phyloP scores from a whole-genome alignment of 2,329 filamentous ascomycete species.

The Fusarium solani-melongenae region DNA sequence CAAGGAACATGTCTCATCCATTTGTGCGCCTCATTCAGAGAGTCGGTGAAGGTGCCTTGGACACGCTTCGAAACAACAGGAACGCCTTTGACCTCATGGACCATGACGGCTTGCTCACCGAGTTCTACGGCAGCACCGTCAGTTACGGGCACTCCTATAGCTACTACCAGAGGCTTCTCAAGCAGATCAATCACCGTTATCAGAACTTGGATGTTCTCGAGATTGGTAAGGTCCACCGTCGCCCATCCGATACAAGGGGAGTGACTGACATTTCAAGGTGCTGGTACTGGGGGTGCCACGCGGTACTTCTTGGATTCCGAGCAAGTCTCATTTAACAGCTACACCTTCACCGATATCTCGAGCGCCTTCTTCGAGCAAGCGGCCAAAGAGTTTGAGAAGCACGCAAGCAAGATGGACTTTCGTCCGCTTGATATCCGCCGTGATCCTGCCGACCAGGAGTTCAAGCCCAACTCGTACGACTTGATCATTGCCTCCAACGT shows the following conservation, averaged over 20 bases:
- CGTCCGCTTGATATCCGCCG: conserved; percentile 10
- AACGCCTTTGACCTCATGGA: background rate
- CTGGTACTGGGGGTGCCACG: conserved; percentile 2
- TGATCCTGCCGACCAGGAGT: conserved; percentile 11
- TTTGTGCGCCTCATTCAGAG: background rate
- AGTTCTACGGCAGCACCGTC: background rate
- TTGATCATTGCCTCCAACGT: conserved; percentile 16
- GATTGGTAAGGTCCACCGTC: background rate
- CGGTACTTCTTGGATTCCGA: background rate
- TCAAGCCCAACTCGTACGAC: conserved; percentile 15
- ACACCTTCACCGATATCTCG: conserved; percentile 11
- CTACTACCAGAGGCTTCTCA: background rate
- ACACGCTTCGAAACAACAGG: background rate
- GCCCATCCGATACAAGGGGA: background rate
- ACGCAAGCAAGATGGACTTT: conserved; percentile 6
- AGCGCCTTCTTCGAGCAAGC: conserved; percentile 12
- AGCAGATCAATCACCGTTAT: background rate
- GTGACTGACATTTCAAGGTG: background rate
- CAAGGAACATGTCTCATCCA: background rate
- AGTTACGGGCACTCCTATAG: conserved; percentile 29
- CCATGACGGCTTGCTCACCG: background rate
- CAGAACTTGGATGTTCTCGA: conserved; percentile 3
- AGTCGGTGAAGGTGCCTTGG: background rate
- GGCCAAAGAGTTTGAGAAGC: conserved; percentile 3
- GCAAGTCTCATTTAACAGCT: background rate